phyloP scores from a whole-genome alignment of 345 rosid genomes.

The Cochlearia excelsa region DNA sequence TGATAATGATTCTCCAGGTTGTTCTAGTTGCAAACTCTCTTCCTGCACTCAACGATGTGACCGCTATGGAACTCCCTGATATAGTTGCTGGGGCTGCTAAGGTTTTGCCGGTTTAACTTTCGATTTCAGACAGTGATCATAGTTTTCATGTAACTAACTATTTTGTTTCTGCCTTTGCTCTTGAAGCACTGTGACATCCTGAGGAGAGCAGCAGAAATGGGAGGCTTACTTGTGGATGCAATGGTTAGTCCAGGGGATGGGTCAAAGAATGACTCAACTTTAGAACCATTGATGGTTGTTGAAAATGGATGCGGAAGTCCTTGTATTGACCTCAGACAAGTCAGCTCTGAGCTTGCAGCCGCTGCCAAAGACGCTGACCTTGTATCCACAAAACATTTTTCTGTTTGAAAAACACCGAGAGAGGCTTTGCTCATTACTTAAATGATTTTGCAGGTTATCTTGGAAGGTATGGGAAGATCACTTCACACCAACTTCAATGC shows the following conservation, averaged over 20 bases:
- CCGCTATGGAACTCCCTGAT: conserved; percentile 98
- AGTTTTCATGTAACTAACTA: conserved; percentile 11
- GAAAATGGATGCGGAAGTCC: conserved; percentile 99
- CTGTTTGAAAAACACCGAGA: neutral
- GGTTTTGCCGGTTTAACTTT: conserved; percentile 41
- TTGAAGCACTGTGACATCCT: conserved; percentile 90
- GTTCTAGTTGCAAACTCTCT: conserved; percentile 96
- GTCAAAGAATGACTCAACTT: conserved; percentile 57
- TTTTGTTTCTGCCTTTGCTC: conserved; percentile 9
- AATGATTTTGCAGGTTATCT: conserved; percentile 57
- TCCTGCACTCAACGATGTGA: conserved; percentile 92
- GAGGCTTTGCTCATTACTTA: conserved; percentile 11
- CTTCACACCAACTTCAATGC: conserved; percentile 91
- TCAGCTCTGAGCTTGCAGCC: conserved; percentile 98
- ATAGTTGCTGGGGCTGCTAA: conserved; percentile 97
- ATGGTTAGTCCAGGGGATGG: conserved; percentile 62
- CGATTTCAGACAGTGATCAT: neutral
- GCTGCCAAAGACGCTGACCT: conserved; percentile 91
- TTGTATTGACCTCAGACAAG: conserved; percentile 94
- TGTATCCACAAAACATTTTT: conserved; percentile 43
- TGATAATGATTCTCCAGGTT: conserved; percentile 52
- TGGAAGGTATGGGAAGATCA: conserved; percentile 99
- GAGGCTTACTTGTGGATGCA: conserved; percentile 92
- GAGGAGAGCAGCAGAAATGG: conserved; percentile 93
- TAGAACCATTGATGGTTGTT: conserved; percentile 95